Base-by-base conservation (phyloP, 768 basidiomycete species). In the Lentinus brumalis region DNA sequence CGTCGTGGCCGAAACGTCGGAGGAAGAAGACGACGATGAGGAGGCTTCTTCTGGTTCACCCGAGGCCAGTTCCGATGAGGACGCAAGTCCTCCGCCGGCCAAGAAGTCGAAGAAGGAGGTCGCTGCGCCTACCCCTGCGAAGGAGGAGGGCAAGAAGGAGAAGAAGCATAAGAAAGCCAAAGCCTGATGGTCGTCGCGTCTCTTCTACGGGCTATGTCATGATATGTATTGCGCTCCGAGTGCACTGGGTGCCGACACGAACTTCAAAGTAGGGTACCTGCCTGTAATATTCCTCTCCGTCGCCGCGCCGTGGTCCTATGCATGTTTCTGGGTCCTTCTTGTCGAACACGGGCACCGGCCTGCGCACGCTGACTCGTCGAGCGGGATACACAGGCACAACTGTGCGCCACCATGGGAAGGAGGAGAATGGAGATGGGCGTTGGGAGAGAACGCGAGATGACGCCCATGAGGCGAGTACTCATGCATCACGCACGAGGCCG, bases 141-240 rank as follows among this genome's bases (percentile, higher is more conserved):
- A 73, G 56, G 68, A 70, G 26, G 66, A 64, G 59, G 56, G 56
- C 9, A 67, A 74, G 47, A 69, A 77, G 40, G 78, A 75, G 57
- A 81, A 80, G 71, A 84, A 85, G 71, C 71, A 78, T 62, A 74
- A 75, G 62, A 74, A 69, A 61, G 66, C 73, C 30, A 76, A 79
- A 60, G 79, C 79, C n/a, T 63, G 57, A 63, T 32, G 16, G 49
- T 29, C 41, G 21, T 39, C 21, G 4, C 15, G 10, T 44, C 21
- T 16, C 16, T 15, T 29, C 32, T 38, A 42, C 32, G 39, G 26
- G 29, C 38, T 47, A 2, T 26, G 21, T 30, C 41, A 47, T 42
- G 12, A 29, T 49, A 35, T 42, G 29, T 49, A 26, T 55, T 21
- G n/a, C 7, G 32, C 52, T 49, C 47, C 18, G 45, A 32, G 46